phyloP scores from a whole-genome alignment of 2,329 filamentous ascomycete species.

The Phoma herbarum region DNA sequence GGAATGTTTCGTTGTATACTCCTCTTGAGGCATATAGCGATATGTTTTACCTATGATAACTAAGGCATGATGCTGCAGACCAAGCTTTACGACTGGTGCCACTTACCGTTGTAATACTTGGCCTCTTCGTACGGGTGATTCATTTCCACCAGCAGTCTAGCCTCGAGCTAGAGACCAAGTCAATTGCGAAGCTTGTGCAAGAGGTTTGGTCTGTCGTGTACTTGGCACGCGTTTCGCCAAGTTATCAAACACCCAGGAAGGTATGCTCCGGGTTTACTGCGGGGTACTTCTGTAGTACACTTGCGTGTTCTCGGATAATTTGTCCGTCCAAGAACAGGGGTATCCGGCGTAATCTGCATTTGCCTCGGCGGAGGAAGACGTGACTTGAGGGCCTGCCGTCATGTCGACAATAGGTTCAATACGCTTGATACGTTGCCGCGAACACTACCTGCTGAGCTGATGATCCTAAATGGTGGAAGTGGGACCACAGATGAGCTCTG shows the following conservation, averaged over 20 bases:
- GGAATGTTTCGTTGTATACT: too few relatives aligned
- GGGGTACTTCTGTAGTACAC: slow-evolving; percentile 4
- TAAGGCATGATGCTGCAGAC: not conserved
- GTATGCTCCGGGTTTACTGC: slow-evolving; percentile 1
- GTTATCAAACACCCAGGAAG: not conserved
- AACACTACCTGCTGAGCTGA: not conserved
- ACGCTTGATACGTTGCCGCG: not conserved
- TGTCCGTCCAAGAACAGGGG: slow-evolving; percentile 9
- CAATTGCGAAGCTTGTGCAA: not conserved
- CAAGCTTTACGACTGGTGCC: not conserved
- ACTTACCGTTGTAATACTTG: slow-evolving; percentile 7
- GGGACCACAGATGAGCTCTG: too few relatives aligned
- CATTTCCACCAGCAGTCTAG: slow-evolving; percentile 6
- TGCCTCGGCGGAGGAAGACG: slow-evolving; percentile 6
- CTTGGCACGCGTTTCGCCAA: slow-evolving; percentile 2
- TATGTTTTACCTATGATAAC: not conserved
- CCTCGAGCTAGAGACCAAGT: not conserved
- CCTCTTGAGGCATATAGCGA: not conserved
- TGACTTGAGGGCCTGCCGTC: not conserved
- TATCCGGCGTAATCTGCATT: slow-evolving; percentile 4
- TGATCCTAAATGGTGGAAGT: too few relatives aligned
- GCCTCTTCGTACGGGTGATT: not conserved
- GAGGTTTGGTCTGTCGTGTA: not conserved
- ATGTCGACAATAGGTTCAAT: not conserved
- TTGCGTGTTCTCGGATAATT: slow-evolving; percentile 13